Evolutionary conservation across 495 filamentous ascomycete species (phyloP).

Genomic region (Penicillium canescens): DNA sequence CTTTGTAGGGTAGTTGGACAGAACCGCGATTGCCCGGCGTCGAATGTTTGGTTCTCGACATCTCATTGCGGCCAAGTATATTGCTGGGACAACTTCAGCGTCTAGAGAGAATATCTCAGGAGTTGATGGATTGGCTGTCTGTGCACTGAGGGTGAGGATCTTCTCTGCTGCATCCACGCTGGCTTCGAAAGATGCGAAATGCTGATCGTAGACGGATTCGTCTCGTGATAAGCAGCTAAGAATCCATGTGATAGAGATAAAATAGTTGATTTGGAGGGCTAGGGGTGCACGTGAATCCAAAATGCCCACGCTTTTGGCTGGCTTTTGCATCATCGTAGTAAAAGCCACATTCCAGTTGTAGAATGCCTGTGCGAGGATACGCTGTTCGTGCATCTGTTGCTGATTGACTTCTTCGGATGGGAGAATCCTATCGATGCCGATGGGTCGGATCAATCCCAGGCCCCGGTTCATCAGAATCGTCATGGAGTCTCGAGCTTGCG

Average conservation of each 20-base stretch:
- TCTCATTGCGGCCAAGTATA: conserved; percentile 17
- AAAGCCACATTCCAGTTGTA: conserved; percentile 16
- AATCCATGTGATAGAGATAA: conserved; percentile 13
- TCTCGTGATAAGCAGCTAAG: conserved; percentile 4
- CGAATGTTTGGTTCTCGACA: conserved; percentile 24
- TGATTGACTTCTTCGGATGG: not conserved
- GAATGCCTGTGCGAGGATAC: not conserved
- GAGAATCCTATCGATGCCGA: not conserved
- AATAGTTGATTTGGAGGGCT: conserved; percentile 6
- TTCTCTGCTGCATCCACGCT: conserved; percentile 12
- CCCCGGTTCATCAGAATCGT: conserved; percentile 11
- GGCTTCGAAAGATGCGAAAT: conserved; percentile 10
- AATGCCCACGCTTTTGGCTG: not conserved
- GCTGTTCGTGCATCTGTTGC: conserved; percentile 5
- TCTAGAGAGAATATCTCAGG: conserved; percentile 18
- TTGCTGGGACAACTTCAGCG: conserved; percentile 13
- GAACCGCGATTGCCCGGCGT: conserved; percentile 13
- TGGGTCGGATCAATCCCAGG: conserved; percentile 5
- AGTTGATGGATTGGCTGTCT: not conserved
- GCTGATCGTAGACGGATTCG: conserved; percentile 15
- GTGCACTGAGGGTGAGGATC: not conserved
- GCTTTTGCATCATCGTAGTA: conserved; percentile 4
- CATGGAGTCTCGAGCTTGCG: conserved; percentile 9
- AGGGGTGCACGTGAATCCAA: conserved; percentile 18
- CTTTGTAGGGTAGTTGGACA: conserved; percentile 4